Evolutionary conservation across 768 basidiomycete species (phyloP).

Genomic region (Fomitopsis serialis): DNA sequence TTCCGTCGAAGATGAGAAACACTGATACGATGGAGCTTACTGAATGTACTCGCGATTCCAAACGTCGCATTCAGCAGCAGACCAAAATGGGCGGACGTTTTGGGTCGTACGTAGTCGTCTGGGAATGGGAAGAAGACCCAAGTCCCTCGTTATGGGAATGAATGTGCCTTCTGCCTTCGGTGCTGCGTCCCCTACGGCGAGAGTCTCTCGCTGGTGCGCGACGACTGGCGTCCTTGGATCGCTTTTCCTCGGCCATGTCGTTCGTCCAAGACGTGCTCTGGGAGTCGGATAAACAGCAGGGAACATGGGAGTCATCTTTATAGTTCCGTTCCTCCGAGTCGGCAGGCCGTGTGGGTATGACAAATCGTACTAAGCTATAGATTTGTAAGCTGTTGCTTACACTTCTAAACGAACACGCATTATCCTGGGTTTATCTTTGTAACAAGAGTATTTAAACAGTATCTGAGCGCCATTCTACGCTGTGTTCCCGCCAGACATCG

Average conservation of each 20-base stretch:
- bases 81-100: slow-evolving; percentile 31
- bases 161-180: neutral
- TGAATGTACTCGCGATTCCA: slow-evolving; percentile 41
- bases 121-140: slow-evolving; percentile 45
- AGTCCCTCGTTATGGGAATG: slow-evolving; percentile 18
- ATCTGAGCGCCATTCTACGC: too few species aligned
- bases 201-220: neutral
- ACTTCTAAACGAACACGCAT: too few species aligned
- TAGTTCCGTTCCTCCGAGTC: too few species aligned
- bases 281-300: too few species aligned
- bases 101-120: slow-evolving; percentile 35
- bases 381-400: too few species aligned
- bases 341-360: too few species aligned
- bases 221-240: neutral
- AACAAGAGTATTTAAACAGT: too few species aligned
- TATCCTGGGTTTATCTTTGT: too few species aligned
- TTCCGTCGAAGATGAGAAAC: neutral
- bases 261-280: neutral
- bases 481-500: too few species aligned
- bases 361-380: too few species aligned
- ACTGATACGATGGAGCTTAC: slow-evolving; percentile 23
- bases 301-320: too few species aligned
- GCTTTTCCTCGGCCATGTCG: neutral
- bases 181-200: neutral
- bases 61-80: slow-evolving; percentile 40